Evolutionary conservation across 331 rosid genomes (phyloP), one percentile per base, ranked within the genome.

Genomic region (Quercus tomentella): DNA sequence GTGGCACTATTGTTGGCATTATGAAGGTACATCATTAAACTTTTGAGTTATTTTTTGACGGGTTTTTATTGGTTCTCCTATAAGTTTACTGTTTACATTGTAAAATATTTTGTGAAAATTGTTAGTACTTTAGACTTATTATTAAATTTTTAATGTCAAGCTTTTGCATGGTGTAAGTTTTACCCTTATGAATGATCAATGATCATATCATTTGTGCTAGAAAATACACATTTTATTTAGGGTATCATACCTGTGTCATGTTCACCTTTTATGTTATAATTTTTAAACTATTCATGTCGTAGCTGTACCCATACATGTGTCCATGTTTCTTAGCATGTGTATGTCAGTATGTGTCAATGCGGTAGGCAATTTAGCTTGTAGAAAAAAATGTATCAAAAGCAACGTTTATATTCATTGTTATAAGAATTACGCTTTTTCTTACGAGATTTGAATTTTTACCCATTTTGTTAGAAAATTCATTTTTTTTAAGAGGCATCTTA

Each of bases 1-100:
- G 97, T 15, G 97, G 99, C 58, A 95, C 99, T 72, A 93, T 95
- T 51, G 96, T 93, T 3, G 99, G 97, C 6, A 93, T 95, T 72
- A 87, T 90, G 92, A 95, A 95, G 98, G 99, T 90, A 76, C 17
- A 5, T 67, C 3, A 0, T 41, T 41, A 8, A 41, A 41, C 45
- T 41, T 8, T 41, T 41, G 45, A 37, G 9, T 1, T 35, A 5
- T 35, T 35, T 35, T 35, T 35, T 6, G 2, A 0, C 3, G 11
- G 11, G 0, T 7, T 37, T 37, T 37, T 0, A 37, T 7, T 2
- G 11, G 43, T 7, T 7, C 0, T 7, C 0, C 0, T 37, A 37
- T 35, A 11, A 7, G 1, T 37, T 7, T 2, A 37, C 3, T 37
- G 3, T 0, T 33, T 0, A 35, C 41, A 1, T 6, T 0, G 0